Evolutionary conservation across 495 filamentous ascomycete species (phyloP).

Genomic region (Parathielavia appendiculata): DNA sequence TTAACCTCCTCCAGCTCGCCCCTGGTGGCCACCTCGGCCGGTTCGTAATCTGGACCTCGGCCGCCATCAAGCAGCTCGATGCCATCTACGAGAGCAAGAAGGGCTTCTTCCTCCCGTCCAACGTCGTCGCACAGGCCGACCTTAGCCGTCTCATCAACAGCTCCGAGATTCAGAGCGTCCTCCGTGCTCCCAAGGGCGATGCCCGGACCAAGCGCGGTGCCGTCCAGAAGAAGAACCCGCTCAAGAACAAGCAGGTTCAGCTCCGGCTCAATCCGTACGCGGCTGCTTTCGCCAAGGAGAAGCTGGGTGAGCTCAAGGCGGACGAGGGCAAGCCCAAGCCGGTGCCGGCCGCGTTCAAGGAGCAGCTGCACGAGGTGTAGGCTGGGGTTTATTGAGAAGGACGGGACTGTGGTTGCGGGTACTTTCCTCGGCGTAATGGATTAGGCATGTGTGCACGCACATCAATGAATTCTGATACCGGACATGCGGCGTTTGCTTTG

Average conservation of each 20-base stretch:
- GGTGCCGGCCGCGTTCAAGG: slow-evolving; percentile 35
- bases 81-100: slow-evolving; percentile 97
- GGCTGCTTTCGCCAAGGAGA: slow-evolving; percentile 71
- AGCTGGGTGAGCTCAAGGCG: slow-evolving; percentile 40
- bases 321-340: slow-evolving; percentile 36
- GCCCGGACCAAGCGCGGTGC: slow-evolving; percentile 80
- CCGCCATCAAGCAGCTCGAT: slow-evolving; percentile 93
- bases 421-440: slow-evolving; percentile 37
- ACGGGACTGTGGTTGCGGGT: slow-evolving; percentile 28
- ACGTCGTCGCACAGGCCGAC: slow-evolving; percentile 84
- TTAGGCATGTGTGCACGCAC: slow-evolving; percentile 33
- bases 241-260: slow-evolving; percentile 94
- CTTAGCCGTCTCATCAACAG: slow-evolving; percentile 97
- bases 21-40: slow-evolving; percentile 98
- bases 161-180: slow-evolving; percentile 92
- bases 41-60: slow-evolving; percentile 97
- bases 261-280: slow-evolving; percentile 97
- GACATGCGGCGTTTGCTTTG: slow-evolving; percentile 19
- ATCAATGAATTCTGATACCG: slow-evolving; percentile 39
- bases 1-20: slow-evolving; percentile 98
- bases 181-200: slow-evolving; percentile 82
- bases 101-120: slow-evolving; percentile 92
- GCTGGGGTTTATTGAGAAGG: slow-evolving; percentile 11
- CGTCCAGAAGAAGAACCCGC: slow-evolving; percentile 99
- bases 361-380: slow-evolving; percentile 40